phyloP scores from a whole-genome alignment of 2,329 filamentous ascomycete genomes.

The Sclerotinia glacialis region DNA sequence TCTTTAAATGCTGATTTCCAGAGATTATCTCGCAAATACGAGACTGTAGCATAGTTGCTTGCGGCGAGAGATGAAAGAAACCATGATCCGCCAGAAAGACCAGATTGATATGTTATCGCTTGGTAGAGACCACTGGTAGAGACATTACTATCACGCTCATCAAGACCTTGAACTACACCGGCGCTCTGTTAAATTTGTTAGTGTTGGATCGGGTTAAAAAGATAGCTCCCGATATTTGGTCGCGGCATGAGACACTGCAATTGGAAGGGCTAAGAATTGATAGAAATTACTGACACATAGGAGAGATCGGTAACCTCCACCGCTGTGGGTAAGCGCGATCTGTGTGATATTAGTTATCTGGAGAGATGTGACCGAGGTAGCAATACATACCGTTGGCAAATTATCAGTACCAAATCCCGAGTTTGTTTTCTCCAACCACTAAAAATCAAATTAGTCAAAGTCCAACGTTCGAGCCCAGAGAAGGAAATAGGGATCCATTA shows the following conservation, averaged over 20 bases:
- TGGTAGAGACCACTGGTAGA: slow-evolving; percentile 46
- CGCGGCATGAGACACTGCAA: background rate
- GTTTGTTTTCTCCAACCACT: slow-evolving; percentile 36
- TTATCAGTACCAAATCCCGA: slow-evolving; percentile 39
- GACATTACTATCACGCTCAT: slow-evolving; percentile 43
- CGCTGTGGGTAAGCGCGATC: slow-evolving; percentile 43
- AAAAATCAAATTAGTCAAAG: slow-evolving; percentile 6
- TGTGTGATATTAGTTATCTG: slow-evolving; percentile 19
- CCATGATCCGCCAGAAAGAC: slow-evolving; percentile 48
- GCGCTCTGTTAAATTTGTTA: slow-evolving; percentile 27
- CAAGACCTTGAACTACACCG: slow-evolving; percentile 38
- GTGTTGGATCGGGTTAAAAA: background rate
- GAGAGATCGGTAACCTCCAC: slow-evolving; percentile 37
- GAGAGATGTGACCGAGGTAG: background rate
- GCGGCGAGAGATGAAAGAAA: slow-evolving; percentile 46
- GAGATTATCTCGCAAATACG: slow-evolving; percentile 41
- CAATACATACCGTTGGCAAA: slow-evolving; percentile 40
- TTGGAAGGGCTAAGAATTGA: background rate
- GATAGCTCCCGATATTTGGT: background rate
- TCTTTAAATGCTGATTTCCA: slow-evolving; percentile 44
- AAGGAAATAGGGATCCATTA: background rate
- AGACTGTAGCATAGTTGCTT: slow-evolving; percentile 48
- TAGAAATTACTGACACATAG: slow-evolving; percentile 27
- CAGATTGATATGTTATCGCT: slow-evolving; percentile 46
- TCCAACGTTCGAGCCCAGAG: background rate